A percentile compares a stretch with the other conserved stretches of the same genome.
Evolutionary conservation across 2,329 filamentous ascomycete genomes (phyloP).

Genomic region (Fusarium graminum): DNA sequence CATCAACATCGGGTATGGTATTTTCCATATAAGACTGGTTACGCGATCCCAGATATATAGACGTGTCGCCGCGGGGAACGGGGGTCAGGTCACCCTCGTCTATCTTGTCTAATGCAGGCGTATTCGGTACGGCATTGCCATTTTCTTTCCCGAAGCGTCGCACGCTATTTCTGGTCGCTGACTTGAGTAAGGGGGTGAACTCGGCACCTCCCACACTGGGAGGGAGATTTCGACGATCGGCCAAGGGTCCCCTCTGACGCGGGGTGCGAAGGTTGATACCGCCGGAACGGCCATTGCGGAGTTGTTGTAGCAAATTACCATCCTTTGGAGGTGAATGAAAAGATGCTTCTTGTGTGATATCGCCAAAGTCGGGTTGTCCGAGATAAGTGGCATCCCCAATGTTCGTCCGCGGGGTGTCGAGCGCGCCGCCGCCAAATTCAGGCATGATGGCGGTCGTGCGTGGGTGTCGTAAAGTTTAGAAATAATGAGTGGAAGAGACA

Average conservation of each 20-base stretch:
- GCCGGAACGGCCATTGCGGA: constrained; percentile 74
- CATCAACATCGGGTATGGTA: constrained; percentile 81
- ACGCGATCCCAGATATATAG: constrained; percentile 74
- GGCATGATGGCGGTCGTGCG: constrained; percentile 64
- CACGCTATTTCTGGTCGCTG: constrained; percentile 77
- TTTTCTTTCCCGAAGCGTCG: constrained; percentile 74
- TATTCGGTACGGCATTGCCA: constrained; percentile 69
- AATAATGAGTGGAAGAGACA: constrained; percentile 29
- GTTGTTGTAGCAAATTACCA: constrained; percentile 77
- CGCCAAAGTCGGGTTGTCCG: constrained; percentile 76
- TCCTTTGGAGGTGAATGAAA: constrained; percentile 83
- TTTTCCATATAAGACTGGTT: constrained; percentile 74
- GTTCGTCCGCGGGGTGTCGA: constrained; percentile 90
- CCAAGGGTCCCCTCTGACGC: constrained; percentile 75
- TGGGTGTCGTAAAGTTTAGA: constrained; percentile 38
- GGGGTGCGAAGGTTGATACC: constrained; percentile 78
- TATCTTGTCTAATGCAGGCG: constrained; percentile 76
- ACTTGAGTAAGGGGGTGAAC: constrained; percentile 95
- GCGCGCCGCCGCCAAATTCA: constrained; percentile 70
- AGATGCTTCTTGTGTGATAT: constrained; percentile 88
- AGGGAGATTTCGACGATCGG: constrained; percentile 78
- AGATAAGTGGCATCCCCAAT: constrained; percentile 87
- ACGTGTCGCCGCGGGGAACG: constrained; percentile 79
- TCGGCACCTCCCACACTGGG: constrained; percentile 76
- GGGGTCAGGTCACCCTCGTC: constrained; percentile 81